Conservation (phyloP, 2,329 filamentous ascomycete genomes). For the Ilyonectria destructans region DNA sequence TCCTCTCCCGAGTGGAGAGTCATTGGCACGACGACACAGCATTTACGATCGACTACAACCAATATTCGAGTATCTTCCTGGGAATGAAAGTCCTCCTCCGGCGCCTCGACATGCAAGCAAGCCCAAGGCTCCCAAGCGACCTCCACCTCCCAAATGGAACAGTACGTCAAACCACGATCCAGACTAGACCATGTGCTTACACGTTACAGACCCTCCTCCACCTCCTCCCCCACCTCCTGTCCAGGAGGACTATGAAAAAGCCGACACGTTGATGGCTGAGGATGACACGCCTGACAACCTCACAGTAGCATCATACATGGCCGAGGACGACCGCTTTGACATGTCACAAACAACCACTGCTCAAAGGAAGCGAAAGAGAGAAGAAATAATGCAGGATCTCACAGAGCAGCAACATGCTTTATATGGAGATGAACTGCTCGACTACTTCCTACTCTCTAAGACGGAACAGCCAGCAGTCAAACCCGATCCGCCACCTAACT, state of each 20-base stretch:
- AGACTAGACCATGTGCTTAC: conserved; percentile 27
- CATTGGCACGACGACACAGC: conserved; percentile 89
- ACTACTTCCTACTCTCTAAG: conserved; percentile 94
- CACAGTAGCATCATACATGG: conserved; percentile 87
- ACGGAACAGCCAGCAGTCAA: conserved; percentile 81
- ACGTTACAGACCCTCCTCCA: conserved; percentile 41
- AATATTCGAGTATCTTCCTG: conserved; percentile 92
- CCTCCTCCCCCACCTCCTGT: conserved; percentile 43
- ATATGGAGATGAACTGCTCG: conserved; percentile 93
- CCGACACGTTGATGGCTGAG: conserved; percentile 76
- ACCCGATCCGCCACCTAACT: conserved; percentile 87
- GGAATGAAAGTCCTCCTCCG: conserved; percentile 90
- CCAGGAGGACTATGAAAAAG: conserved; percentile 76
- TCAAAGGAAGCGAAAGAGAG: conserved; percentile 84
- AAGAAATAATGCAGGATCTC: conserved; percentile 73
- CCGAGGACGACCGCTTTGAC: conserved; percentile 85
- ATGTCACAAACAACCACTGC: conserved; percentile 75
- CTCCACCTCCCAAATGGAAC: conserved; percentile 73
- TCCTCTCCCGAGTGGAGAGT: conserved; percentile 84
- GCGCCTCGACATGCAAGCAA: conserved; percentile 94
- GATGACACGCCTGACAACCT: conserved; percentile 88
- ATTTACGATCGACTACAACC: conserved; percentile 86
- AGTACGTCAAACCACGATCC: conserved; percentile 43
- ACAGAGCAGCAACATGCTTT: conserved; percentile 89
- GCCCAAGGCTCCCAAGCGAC: conserved; percentile 79